Evolutionary conservation across 495 filamentous ascomycete species (phyloP).

Genomic region (Penicillium canescens): DNA sequence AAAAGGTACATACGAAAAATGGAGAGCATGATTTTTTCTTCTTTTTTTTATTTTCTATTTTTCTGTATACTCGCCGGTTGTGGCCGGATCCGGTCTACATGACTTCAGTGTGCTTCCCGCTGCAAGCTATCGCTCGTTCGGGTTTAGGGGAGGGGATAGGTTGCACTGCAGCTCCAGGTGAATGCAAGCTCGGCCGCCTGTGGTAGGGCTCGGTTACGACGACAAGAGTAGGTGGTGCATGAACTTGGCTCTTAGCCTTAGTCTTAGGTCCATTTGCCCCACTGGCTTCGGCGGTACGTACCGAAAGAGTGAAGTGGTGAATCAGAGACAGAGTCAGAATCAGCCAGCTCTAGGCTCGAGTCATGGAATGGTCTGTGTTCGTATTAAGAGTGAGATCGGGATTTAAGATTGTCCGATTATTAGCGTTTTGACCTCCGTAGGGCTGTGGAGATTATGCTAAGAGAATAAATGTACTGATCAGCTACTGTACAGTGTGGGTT

Average conservation of each 20-base stretch:
- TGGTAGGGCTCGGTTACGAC: not conserved
- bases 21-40: too few species aligned
- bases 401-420: too few species aligned
- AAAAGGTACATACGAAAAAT: too few species aligned
- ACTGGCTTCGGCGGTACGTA: not conserved
- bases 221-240: not conserved
- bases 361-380: not conserved
- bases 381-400: too few species aligned
- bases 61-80: too few species aligned
- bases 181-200: not conserved
- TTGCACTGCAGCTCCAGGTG: too few species aligned
- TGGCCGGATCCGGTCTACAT: too few species aligned
- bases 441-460: not conserved
- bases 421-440: not conserved
- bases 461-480: too few species aligned
- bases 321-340: not conserved
- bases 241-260: not conserved
- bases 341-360: not conserved
- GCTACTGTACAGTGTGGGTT: too few species aligned
- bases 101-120: too few species aligned
- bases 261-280: not conserved
- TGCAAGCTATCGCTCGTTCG: not conserved
- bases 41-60: too few species aligned
- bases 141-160: too few species aligned
- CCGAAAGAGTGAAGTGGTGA: not conserved